A percentile compares a stretch with the other conserved stretches of the same genome.
Evolutionary conservation across 306 rosid species (phyloP).

Genomic region (Canavalia gladiata): DNA sequence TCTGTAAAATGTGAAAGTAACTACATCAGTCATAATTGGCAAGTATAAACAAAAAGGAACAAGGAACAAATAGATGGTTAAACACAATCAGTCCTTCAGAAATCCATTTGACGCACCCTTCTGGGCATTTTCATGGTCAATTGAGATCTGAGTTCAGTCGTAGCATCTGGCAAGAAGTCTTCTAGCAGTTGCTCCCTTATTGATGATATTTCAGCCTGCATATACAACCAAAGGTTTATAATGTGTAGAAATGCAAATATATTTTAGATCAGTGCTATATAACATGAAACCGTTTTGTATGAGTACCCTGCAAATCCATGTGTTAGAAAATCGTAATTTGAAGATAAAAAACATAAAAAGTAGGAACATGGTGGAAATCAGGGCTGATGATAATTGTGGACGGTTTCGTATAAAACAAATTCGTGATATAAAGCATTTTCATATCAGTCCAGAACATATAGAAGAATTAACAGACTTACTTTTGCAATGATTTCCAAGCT

Average conservation of each 20-base stretch:
- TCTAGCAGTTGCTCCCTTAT: constrained; percentile 69
- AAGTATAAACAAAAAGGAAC: constrained; percentile 18
- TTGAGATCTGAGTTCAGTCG: constrained; percentile 72
- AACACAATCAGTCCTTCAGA: constrained; percentile 29
- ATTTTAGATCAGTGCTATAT: neutral
- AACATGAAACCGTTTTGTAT: no score
- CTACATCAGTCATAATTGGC: constrained; percentile 40
- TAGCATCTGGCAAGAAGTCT: constrained; percentile 73
- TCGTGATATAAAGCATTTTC: no score
- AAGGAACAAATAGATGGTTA: constrained; percentile 15
- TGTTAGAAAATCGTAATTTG: no score
- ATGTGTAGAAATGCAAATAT: neutral
- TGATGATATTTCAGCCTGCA: constrained; percentile 69
- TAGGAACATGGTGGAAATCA: no score
- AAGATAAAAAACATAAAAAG: no score
- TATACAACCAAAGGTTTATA: constrained; percentile 34
- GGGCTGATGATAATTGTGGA: no score
- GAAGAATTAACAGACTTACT: constrained; percentile 54
- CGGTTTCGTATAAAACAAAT: no score
- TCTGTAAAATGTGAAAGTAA: constrained; percentile 56
- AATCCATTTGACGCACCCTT: constrained; percentile 56
- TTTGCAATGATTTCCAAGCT: constrained; percentile 69
- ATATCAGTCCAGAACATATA: neutral
- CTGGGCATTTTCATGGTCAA: constrained; percentile 54
- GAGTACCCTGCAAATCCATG: no score